Evolutionary conservation across 2,329 filamentous ascomycete genomes (phyloP), one percentile per base, ranked within the genome.

Genomic region (Westerdykella aurantiaca): DNA sequence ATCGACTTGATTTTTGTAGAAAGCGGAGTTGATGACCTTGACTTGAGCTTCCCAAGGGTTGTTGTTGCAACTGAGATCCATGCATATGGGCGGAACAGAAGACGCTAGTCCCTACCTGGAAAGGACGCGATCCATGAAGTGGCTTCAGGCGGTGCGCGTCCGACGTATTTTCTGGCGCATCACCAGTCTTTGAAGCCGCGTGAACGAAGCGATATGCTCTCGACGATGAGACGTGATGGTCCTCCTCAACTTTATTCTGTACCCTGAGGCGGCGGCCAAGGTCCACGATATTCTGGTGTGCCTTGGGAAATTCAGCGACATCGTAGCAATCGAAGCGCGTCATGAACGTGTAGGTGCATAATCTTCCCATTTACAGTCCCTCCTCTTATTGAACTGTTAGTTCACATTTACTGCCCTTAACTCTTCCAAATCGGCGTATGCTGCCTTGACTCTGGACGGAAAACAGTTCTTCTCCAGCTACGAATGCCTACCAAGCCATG

Each of bases 381-480:
- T 55, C 50, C 57, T 44, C 57, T 58, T 43, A 35, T 41, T 42
- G 35, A 34, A 16, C 11, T 42, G 33, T 42, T 46, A 64, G 86
- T 77, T 91, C 51, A 75, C 83, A 4, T 73, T 91, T 43, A 88
- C 85, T 12, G 81, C 86, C 12, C 72, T 91, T 50, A 91, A 91
- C 63, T 78, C 79, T n/a, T 87, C 86, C 44, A 88, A 87, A 60
- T 88, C 86, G 4, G 85, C 85, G 14, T 90, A 90, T 63, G 82
- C 83, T 21, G 84, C 83, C 46, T 83, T 88, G 56, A 77, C 78
- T 6, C 80, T 90, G 42, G 73, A 83, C 35, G 76, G 79, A 34
- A 78, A 72, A 51, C 76, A 79, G 33, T 90, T 90, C 70, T 89
- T 89, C 68, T 78, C 82, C 6, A 78, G 77, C 31, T 91, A 89